Base-by-base conservation (phyloP, 768 basidiomycete species). In the Russula olivacea region DNA sequence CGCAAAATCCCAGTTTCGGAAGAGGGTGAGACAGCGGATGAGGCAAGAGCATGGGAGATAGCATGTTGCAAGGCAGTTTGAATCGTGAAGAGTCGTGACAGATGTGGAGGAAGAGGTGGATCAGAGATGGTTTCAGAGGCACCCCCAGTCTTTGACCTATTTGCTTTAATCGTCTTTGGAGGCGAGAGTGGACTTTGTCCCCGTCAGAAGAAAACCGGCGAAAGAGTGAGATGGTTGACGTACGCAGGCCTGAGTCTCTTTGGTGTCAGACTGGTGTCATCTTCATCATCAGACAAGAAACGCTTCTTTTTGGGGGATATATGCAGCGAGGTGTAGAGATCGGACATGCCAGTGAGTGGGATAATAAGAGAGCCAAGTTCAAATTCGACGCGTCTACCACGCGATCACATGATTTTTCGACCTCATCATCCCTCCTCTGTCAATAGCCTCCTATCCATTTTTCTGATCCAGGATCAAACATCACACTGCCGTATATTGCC, bases 41-140 rank as follows among this genome's bases (percentile, higher is more conserved):
- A 89, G 6, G 91, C 91, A 32, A 93, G 81, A 10, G 89, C 89
- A 75, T 91, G 89, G 2, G 91, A 91, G 59, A 93, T 80, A 55
- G 91, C 91, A 70, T 88, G 87, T 67, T 92, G 89, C 52, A 93
- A 76, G 14, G 85, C 82, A 25, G 81, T 85, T 68, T 92, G 86
- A 52, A 88, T 78, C 58, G 74, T 78, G 66, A 78, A 77, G 41
- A 93, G 80, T 41, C 88, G 85, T 47, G 80, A 71, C 34, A 93
- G 77, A 66, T 86, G 80, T 12, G 74, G 48, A 12, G 90, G 86
- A 43, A 91, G 74, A 9, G 76, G 9, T 15, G 40, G 63, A 30
- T 74, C 63, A 43, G 58, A 60, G 58, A 71, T 58, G 66, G 68
- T 49, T 65, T 68, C 61, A 65, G 54, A 61, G 48, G 55, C 25